Evolutionary conservation across 139 green algal species (phyloP).

Genomic region (Dunaliella primolecta): DNA sequence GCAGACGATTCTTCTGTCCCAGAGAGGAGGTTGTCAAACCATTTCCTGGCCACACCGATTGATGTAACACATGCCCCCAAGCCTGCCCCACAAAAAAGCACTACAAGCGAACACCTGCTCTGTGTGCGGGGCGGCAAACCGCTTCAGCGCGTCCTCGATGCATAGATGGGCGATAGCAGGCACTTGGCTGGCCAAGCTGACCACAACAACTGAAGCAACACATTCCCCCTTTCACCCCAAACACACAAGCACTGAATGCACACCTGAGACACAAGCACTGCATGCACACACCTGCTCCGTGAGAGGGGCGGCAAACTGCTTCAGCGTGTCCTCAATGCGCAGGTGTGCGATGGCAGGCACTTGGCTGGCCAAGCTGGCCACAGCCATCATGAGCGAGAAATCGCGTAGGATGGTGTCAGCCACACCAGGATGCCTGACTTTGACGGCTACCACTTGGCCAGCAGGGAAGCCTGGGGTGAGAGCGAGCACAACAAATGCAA

Average conservation of each 20-base stretch:
- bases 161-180: conserved; percentile 60
- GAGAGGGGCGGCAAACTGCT: conserved; percentile 96
- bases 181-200: conserved; percentile 43
- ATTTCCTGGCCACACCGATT: too few relatives aligned
- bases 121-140: conserved; percentile 93
- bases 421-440: conserved; percentile 89
- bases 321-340: conserved; percentile 85
- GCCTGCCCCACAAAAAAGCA: too few relatives aligned
- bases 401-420: conserved; percentile 82
- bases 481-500: neutral
- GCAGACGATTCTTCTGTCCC: too few relatives aligned
- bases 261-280: too few relatives aligned
- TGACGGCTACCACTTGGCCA: conserved; percentile 81
- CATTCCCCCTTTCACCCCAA: too few relatives aligned
- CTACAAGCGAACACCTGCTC: conserved; percentile 75
- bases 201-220: too few relatives aligned
- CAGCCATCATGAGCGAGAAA: conserved; percentile 89
- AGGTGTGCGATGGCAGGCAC: conserved; percentile 62
- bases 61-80: too few relatives aligned
- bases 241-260: too few relatives aligned
- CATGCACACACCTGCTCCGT: conserved; percentile 75
- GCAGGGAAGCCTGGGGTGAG: conserved; percentile 36
- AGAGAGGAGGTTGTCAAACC: too few relatives aligned
- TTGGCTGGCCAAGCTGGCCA: conserved; percentile 54
- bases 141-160: conserved; percentile 86